Percentiles rank a stretch among this genome's conserved stretches.
Evolutionary conservation across 225 moss, liverwort and hornwort genomes (phyloP).

Genomic region (Climacium dendroides): DNA sequence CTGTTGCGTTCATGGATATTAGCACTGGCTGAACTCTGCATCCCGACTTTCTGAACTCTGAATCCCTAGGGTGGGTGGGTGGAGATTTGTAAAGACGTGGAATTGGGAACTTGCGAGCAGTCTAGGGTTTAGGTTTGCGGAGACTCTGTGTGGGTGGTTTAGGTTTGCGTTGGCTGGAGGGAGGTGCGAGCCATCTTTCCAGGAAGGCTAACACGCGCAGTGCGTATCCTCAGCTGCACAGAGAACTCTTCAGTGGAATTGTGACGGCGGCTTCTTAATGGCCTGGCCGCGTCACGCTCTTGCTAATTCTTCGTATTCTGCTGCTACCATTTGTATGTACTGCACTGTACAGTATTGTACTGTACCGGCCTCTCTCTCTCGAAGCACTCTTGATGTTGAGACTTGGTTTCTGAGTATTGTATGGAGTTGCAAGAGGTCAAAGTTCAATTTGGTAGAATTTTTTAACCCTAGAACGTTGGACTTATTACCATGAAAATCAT

Average conservation of each 20-base stretch:
- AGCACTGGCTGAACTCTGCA: not conserved
- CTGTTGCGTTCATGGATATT: not conserved
- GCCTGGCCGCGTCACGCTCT: not conserved
- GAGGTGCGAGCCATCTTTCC: not conserved
- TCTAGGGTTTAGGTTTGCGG: not conserved
- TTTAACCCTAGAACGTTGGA: too few species aligned
- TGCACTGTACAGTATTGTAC: not conserved
- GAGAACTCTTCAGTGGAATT: not conserved
- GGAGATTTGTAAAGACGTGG: not conserved
- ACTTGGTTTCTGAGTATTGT: too few species aligned
- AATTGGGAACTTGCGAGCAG: not conserved
- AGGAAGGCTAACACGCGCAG: constrained; percentile 6
- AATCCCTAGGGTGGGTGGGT: not conserved
- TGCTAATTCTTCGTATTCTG: not conserved
- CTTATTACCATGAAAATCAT: too few species aligned
- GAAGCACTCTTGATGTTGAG: too few species aligned
- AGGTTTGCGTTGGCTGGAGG: constrained; percentile 11
- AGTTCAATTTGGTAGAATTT: not conserved
- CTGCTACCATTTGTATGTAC: not conserved
- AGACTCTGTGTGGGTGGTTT: not conserved
- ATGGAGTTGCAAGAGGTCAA: not conserved
- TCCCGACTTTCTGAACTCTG: not conserved
- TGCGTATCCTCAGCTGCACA: not conserved
- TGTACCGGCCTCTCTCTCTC: not conserved
- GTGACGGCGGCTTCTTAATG: not conserved